These are phyloP conservation scores for Leishmania major DNA, from an alignment of 208 protist genomes.

Conservation along the genomic window DNA sequence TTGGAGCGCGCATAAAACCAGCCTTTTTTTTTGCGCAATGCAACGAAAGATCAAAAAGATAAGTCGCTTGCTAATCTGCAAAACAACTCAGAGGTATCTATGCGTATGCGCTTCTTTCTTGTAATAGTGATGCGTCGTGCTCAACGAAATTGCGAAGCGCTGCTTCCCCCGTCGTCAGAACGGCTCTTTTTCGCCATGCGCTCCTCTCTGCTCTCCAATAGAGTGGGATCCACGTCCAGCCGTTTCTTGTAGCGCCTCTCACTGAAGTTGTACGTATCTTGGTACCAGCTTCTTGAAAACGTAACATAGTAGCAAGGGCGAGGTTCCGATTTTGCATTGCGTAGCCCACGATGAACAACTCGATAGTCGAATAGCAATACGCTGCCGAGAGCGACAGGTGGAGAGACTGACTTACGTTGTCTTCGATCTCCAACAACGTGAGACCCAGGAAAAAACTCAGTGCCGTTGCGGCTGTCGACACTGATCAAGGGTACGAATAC, in stretches of 20 bases:
- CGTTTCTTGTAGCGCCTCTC: slow-evolving; percentile 38
- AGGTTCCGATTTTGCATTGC: slow-evolving; percentile 36
- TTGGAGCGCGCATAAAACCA: neutral
- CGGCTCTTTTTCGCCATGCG: slow-evolving; percentile 22
- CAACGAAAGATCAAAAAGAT: neutral
- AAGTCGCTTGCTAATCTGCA: neutral
- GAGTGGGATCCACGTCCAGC: slow-evolving; percentile 24
- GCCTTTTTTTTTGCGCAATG: neutral
- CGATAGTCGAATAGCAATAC: slow-evolving; percentile 72
- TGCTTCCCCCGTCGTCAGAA: neutral
- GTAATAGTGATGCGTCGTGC: too few relatives aligned
- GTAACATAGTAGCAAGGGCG: slow-evolving; percentile 73
- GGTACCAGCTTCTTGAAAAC: slow-evolving; percentile 58
- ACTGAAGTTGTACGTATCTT: slow-evolving; percentile 70
- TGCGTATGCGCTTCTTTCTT: neutral
- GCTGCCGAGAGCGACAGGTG: slow-evolving; percentile 40
- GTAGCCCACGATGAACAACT: slow-evolving; percentile 57
- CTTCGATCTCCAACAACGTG: slow-evolving; percentile 23
- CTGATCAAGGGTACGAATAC: slow-evolving; percentile 71
- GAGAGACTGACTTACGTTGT: slow-evolving; percentile 30
- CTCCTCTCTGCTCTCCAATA: slow-evolving; percentile 25
- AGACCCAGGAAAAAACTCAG: slow-evolving; percentile 54
- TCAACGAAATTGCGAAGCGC: neutral
- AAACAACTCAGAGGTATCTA: neutral
- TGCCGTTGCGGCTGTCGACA: slow-evolving; percentile 59